Base-by-base conservation (phyloP, 2,329 filamentous ascomycete species). In the Penicillium expansum region DNA sequence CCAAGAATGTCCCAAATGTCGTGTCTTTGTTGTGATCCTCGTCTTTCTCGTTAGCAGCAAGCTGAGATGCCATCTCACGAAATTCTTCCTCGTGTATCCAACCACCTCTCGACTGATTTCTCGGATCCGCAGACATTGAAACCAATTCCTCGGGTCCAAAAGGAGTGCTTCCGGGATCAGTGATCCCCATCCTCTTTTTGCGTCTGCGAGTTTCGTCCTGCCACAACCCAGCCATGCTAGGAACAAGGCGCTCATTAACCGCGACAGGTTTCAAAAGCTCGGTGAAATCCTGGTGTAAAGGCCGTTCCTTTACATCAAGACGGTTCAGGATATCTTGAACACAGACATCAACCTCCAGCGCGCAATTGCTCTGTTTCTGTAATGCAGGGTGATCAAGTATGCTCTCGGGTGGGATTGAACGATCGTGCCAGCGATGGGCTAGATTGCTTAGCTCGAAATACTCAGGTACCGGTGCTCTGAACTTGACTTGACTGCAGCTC, bases 31-130 rank as follows among this genome's bases (percentile, higher is more conserved):
- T 77, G 24, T 77, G 71, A 27, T 74, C 75, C 37, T 80, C 78
- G 5, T 74, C 74, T 58, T 78, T 82, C 70, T 97, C 92, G 24
- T 87, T 80, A 1, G 76, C 70, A 9, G 90, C 83, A 24, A 95
- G 79, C 27, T 82, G 76, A 30, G 78, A 74, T 2, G 96, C 78
- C 64, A 89, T 81, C 42, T 86, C 78, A 32, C 85, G 80, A 68
- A 88, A 93, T 68, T 96, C 92, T 45, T 91, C 86, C 71, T 97
- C 93, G 64, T 97, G 92, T 54, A 97, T 88, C 93, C 94, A 99
- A 0, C 86, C 87, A n/a, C 86, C 85, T n/a, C 85, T 80, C 38
- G 87, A 83, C 2, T 85, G 84, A 58, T 90, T 82, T 52, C 92
- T 83, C 32, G 86, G 80, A 72, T 94, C 89, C 6, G 91, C 91